Evolutionary conservation across 2,329 filamentous ascomycete species (phyloP), one percentile per base, ranked within the genome.

Genomic region (Hypoxylon sp.): DNA sequence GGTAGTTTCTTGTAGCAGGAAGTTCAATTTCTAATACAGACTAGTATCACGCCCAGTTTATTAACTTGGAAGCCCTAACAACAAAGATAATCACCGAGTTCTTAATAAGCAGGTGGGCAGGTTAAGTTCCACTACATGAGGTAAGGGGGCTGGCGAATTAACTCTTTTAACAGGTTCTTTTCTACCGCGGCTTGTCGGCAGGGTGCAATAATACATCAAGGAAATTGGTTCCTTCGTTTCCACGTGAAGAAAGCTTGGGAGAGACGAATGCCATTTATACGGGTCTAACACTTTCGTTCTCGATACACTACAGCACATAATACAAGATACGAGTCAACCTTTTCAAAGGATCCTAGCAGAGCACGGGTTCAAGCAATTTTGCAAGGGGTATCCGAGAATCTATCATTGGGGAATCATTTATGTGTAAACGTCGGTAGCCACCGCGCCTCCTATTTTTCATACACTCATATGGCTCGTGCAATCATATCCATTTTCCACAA

Each of bases 361-460:
- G 30, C 12, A 14, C 1, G 22, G 38, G 24, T 16, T 12, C 28
- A 48, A 18, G 18, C 38, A 42, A 32, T 33, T 24, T 60, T 40
- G 54, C 40, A 46, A 46, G 46, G 36, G 46, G 57, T 40, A 42
- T 55, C 28, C 12, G 30, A 12, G 45, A 55, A 60, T 74, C 70
- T 74, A 75, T 71, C 67, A 56, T 67, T 62, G 65, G 73, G 74
- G 73, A 75, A 76, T 75, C 74, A 75, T 75, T 66, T 74, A 72
- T 72, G 65, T 61, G 52, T 18, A 61, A 62, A 60, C 42, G 60
- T 62, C 38, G 38, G 38, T 60, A 59, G 53, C 52, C 52, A 49
- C 56, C 61, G 18, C 49, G 16, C 57, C 51, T 67, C 69, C 62
- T 48, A 62, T 64, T 52, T 60, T 70, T 73, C 73, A 63, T 75